Evolutionary conservation across 345 rosid species (phyloP).

Genomic region (Capsella bursapastoris): DNA sequence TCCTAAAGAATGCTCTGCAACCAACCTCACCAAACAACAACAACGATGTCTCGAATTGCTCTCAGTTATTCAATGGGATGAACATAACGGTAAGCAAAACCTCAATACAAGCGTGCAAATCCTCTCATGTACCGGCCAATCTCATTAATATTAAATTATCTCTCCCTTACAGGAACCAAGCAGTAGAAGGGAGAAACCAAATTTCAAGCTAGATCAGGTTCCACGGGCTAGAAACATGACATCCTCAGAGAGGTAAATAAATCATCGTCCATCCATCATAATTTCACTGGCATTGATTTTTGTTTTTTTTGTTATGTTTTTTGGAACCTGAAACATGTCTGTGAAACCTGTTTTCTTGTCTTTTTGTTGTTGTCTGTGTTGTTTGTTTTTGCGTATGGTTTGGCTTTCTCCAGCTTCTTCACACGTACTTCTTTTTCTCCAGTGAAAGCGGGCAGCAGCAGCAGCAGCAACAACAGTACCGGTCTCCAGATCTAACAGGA

Average conservation of each 20-base stretch:
- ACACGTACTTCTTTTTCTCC: slow-evolving; percentile 60
- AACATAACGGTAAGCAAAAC: slow-evolving; percentile 55
- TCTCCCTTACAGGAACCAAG: slow-evolving; percentile 53
- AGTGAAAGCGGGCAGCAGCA: slow-evolving; percentile 55
- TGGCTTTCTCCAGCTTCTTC: slow-evolving; percentile 52
- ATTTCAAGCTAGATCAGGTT: slow-evolving; percentile 53
- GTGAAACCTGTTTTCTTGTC: slow-evolving; percentile 25
- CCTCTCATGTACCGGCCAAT: slow-evolving; percentile 1
- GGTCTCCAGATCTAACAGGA: slow-evolving; percentile 50
- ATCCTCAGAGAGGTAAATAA: slow-evolving; percentile 56
- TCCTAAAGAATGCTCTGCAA: slow-evolving; percentile 55
- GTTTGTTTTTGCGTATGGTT: slow-evolving; percentile 27
- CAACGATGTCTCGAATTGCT: slow-evolving; percentile 47
- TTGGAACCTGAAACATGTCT: not conserved
- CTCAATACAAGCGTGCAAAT: not conserved
- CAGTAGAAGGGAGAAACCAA: slow-evolving; percentile 49
- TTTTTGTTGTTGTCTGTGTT: not conserved
- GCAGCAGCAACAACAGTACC: slow-evolving; percentile 42
- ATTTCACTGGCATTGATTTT: not conserved
- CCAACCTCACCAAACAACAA: slow-evolving; percentile 41
- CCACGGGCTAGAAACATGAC: slow-evolving; percentile 41
- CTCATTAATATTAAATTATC: not conserved
- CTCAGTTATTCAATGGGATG: slow-evolving; percentile 48
- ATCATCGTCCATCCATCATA: slow-evolving; percentile 6
- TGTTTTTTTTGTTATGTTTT: not conserved